Evolutionary conservation across 208 protist genomes (phyloP).

Genomic region (Crithidia expoeki): DNA sequence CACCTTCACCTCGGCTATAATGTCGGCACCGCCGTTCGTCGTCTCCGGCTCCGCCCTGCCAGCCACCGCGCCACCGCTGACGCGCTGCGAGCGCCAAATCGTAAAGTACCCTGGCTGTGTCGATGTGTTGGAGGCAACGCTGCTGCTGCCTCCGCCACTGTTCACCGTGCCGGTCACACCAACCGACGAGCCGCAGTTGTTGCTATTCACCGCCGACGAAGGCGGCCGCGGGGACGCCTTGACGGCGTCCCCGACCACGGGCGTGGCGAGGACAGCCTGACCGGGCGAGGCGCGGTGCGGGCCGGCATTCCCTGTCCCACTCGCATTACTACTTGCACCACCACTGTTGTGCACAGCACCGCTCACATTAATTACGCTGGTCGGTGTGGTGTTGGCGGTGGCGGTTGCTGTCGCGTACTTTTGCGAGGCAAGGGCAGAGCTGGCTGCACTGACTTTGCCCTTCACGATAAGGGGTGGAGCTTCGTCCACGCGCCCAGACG

Average conservation of each 20-base stretch:
- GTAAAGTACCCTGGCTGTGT: constrained; percentile 39
- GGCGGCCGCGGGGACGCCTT: not conserved
- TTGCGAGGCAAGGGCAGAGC: not conserved
- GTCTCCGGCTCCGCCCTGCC: constrained; percentile 23
- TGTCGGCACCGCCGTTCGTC: constrained; percentile 62
- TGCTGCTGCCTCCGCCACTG: constrained; percentile 8
- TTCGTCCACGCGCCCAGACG: too few species aligned
- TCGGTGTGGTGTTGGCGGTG: not conserved
- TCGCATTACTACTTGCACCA: not conserved
- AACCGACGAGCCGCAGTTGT: not conserved
- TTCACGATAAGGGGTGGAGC: not conserved
- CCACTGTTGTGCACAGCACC: not conserved
- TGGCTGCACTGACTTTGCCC: not conserved
- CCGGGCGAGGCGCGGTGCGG: constrained; percentile 1
- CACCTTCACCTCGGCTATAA: constrained; percentile 63
- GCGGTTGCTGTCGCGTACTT: not conserved
- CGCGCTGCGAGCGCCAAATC: constrained; percentile 49
- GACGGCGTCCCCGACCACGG: not conserved
- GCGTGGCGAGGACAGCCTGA: constrained; percentile 8
- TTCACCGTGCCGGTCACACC: constrained; percentile 14
- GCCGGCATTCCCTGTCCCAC: not conserved
- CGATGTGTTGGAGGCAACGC: not conserved
- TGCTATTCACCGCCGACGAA: not conserved
- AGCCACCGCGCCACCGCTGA: constrained; percentile 36
- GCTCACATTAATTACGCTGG: too few species aligned